These are phyloP conservation scores for Coccinonectria pachysandricola DNA, from an alignment of 2,329 filamentous ascomycete genomes.

Conservation along the genomic window DNA sequence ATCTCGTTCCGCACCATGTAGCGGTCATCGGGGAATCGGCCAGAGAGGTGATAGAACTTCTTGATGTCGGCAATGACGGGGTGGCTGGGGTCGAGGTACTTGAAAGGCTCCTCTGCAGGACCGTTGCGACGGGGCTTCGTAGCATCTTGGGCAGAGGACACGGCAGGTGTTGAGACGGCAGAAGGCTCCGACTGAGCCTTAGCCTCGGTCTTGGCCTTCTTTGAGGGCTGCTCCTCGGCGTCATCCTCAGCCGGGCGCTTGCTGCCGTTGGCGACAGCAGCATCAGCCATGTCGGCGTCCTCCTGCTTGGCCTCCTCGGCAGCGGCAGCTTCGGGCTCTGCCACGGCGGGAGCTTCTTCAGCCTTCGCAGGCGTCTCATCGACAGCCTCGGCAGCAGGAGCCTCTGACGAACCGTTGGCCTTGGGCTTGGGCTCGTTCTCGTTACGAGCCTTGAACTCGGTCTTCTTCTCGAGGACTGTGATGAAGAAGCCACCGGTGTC, in stretches of 20 bases:
- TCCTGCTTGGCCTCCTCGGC: constrained; percentile 13
- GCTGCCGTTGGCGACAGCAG: constrained; percentile 18
- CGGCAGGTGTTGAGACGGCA: constrained; percentile 11
- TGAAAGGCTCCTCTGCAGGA: constrained; percentile 83
- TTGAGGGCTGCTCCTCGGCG: constrained; percentile 29
- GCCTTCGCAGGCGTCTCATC: constrained; percentile 19
- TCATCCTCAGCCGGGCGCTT: constrained; percentile 30
- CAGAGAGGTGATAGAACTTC: constrained; percentile 74
- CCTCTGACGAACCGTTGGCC: constrained; percentile 6
- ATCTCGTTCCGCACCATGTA: constrained; percentile 94
- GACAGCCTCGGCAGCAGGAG: constrained; percentile 6
- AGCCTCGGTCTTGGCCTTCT: constrained; percentile 37
- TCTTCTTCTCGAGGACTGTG: constrained; percentile 82
- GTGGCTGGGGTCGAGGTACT: constrained; percentile 69
- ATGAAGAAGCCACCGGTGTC: constrained; percentile 98
- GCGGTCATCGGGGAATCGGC: constrained; percentile 76
- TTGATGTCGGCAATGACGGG: constrained; percentile 68
- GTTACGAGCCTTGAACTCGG: constrained; percentile 69
- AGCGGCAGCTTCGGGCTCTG: constrained; percentile 2
- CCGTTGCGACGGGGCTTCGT: constrained; percentile 34
- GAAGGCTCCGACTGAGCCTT: constrained; percentile 7
- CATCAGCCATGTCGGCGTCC: constrained; percentile 22
- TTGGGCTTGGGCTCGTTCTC: constrained; percentile 45
- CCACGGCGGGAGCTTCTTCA: constrained; percentile 25
- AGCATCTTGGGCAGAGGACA: constrained; percentile 17